Conservation (phyloP, 345 rosid species). For the Gynandropsis gynandra region DNA sequence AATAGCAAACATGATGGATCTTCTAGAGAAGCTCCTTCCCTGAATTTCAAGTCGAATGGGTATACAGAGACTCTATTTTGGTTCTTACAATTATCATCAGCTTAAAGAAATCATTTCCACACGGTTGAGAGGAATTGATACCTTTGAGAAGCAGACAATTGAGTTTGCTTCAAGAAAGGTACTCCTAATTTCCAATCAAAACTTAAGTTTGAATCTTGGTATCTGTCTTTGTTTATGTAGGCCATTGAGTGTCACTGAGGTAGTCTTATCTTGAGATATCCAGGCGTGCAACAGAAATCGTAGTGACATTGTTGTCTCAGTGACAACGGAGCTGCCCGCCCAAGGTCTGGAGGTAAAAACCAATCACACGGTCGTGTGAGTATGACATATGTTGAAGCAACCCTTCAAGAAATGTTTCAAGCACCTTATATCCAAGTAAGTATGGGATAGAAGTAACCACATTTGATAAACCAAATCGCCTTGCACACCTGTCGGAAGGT, state of each 20-base stretch:
- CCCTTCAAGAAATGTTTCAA: constrained; percentile 94
- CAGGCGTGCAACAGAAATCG: constrained; percentile 91
- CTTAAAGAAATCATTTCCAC: constrained; percentile 90
- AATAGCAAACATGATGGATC: constrained; percentile 98
- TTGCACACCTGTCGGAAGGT: too few relatives aligned
- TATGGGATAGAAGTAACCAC: constrained; percentile 13
- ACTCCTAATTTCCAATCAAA: not conserved
- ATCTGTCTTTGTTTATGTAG: constrained; percentile 18
- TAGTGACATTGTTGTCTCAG: constrained; percentile 61
- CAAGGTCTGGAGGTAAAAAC: constrained; percentile 36
- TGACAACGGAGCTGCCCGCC: constrained; percentile 18
- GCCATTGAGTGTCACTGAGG: constrained; percentile 89
- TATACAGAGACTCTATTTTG: constrained; percentile 90
- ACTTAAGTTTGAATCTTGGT: not conserved
- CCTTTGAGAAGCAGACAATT: constrained; percentile 83
- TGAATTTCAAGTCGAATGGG: constrained; percentile 97
- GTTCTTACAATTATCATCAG: constrained; percentile 84
- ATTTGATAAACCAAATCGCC: too few relatives aligned
- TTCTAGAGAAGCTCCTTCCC: constrained; percentile 95
- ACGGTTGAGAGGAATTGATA: constrained; percentile 70
- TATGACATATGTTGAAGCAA: constrained; percentile 78
- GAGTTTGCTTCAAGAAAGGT: constrained; percentile 97
- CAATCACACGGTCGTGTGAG: constrained; percentile 35
- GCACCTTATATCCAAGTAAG: constrained; percentile 95
- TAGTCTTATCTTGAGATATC: constrained; percentile 97